Evolutionary conservation across 208 protist genomes (phyloP).

Genomic region (Trypanosoma vivax): DNA sequence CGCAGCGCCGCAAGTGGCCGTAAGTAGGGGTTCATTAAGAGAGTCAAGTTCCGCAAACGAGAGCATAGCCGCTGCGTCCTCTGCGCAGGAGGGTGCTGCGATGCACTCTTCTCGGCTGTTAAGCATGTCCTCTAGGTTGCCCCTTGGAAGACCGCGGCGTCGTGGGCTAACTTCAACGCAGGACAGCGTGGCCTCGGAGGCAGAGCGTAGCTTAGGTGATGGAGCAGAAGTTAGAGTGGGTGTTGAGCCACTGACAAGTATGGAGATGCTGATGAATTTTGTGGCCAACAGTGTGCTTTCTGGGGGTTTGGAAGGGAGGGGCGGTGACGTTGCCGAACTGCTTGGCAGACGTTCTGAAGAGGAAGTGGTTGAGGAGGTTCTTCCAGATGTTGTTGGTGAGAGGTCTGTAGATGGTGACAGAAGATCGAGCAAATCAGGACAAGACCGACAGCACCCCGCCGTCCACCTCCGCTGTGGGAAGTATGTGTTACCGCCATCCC

Average conservation of each 20-base stretch:
- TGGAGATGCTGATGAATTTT: conserved; percentile 26
- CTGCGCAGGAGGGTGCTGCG: not conserved
- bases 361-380: conserved; percentile 23
- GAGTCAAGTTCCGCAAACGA: too few species aligned
- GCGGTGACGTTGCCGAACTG: not conserved
- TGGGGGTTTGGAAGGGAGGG: not conserved
- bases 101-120: too few species aligned
- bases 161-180: conserved; percentile 3
- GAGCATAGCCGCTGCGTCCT: too few species aligned
- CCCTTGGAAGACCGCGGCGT: too few species aligned
- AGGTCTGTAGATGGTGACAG: not conserved
- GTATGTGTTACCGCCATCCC: conserved; percentile 66
- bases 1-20: not conserved
- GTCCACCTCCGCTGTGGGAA: conserved; percentile 60
- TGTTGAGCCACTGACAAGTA: conserved; percentile 29
- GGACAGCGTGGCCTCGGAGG: not conserved
- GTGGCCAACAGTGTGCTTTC: conserved; percentile 20
- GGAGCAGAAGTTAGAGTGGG: conserved; percentile 15
- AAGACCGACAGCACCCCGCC: not conserved
- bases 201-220: not conserved
- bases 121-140: too few species aligned
- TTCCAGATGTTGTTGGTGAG: conserved; percentile 22
- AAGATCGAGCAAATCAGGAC: conserved; percentile 3
- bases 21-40: too few species aligned
- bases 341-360: conserved; percentile 13